Base-by-base conservation (phyloP, 352 stramenopile genomes). In the Phytophthora macrochlamydospora region DNA sequence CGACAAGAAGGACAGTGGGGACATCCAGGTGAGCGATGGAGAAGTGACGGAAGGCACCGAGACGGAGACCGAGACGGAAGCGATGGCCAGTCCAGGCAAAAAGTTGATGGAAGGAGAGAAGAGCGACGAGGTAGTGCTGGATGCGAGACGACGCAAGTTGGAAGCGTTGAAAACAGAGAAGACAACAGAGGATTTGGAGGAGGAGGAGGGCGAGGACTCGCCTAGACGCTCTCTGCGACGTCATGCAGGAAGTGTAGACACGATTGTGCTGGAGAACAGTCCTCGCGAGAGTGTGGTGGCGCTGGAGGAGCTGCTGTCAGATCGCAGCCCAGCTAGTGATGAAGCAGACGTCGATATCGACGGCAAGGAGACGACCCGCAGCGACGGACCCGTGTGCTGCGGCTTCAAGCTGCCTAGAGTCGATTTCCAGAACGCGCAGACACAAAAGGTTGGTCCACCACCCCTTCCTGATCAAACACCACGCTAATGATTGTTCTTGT, bases 381-480 rank as follows among this genome's bases (percentile, higher is more conserved):
- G 46, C 37, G 38, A 43, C 13, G 70, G 63, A 8, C 70, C 60
- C 38, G n/a, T 24, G 18, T 81, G 72, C 56, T 89, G 65, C 70
- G 81, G 78, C 45, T 71, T 66, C 13, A 81, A 76, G 59, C 63
- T 82, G 42, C 78, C 75, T 4, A 73, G 56, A 0, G 78, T 92
- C 9, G 76, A 94, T 43, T 88, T 92, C 53, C 80, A 83, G 59
- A 92, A 83, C n/a, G 18, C 0, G 76, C 73, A 85, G 70, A 92
- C 86, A 1, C 86, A 94, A 65, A 94, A 94, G 75, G 85, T 90
- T 24, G 18, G 18, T 24, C 18, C 18, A 24, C 18, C 18, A 24
- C n/a, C 18, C 18, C 18, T 24, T 24, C 18, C 18, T 24, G 18
- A 24, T 24, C 18, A 24, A 24, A 24, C 18, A 24, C 18, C 18